These are phyloP conservation scores for Vigna nakashimae DNA, from an alignment of 306 rosid species.

Conservation along the genomic window DNA sequence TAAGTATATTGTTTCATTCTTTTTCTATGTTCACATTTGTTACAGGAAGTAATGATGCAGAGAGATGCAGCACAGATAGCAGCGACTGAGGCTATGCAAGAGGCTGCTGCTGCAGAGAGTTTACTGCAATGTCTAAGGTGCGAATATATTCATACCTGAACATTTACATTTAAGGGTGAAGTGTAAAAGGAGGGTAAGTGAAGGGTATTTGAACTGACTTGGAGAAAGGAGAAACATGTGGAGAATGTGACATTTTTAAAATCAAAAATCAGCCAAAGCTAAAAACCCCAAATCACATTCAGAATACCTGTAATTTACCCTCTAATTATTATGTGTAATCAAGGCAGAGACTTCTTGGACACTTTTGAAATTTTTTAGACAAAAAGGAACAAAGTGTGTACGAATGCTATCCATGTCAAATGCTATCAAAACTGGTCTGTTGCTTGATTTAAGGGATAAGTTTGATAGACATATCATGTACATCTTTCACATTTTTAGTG, in stretches of 20 bases:
- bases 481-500: slow-evolving; percentile 20
- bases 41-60: slow-evolving; percentile 86
- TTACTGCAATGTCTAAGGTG: slow-evolving; percentile 90
- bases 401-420: slow-evolving; percentile 15
- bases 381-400: slow-evolving; percentile 22
- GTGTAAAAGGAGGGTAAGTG: background rate
- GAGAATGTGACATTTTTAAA: slow-evolving; percentile 14
- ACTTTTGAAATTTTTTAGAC: slow-evolving; percentile 23
- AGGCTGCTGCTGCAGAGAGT: slow-evolving; percentile 91
- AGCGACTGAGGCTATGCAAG: slow-evolving; percentile 92
- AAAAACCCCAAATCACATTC: background rate
- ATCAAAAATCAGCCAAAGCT: background rate
- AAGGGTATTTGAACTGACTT: slow-evolving; percentile 5
- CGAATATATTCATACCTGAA: slow-evolving; percentile 18
- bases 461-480: slow-evolving; percentile 13
- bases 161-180: slow-evolving; percentile 2
- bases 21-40: slow-evolving; percentile 37
- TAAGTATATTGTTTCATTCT: slow-evolving; percentile 8
- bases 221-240: slow-evolving; percentile 7
- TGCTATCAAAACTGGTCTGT: slow-evolving; percentile 9
- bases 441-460: slow-evolving; percentile 3
- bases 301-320: background rate
- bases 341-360: slow-evolving; percentile 22
- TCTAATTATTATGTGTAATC: background rate
- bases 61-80: slow-evolving; percentile 94